phyloP scores from a whole-genome alignment of 306 rosid species.

The Casuarina cunninghamiana region DNA sequence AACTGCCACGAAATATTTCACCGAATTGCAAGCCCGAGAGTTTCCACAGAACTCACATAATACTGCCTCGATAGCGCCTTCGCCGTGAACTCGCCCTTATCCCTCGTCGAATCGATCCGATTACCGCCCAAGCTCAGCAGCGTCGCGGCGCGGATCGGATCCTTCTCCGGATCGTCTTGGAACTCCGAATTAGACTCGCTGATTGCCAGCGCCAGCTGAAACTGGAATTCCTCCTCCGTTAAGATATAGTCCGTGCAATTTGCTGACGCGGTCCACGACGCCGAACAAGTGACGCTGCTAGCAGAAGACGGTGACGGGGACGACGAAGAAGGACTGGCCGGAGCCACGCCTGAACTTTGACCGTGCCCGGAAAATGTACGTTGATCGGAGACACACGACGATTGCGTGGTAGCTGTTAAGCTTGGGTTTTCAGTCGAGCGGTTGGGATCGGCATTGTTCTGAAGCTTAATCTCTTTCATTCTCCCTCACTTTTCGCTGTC shows the following conservation, averaged over 20 bases:
- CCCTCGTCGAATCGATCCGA: slow-evolving; percentile 48
- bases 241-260: slow-evolving; percentile 68
- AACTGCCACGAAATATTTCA: too few relatives aligned
- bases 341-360: slow-evolving; percentile 43
- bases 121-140: slow-evolving; percentile 76
- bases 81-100: slow-evolving; percentile 50
- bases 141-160: slow-evolving; percentile 90
- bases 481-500: background rate
- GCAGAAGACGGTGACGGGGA: slow-evolving; percentile 39
- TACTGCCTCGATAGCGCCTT: slow-evolving; percentile 86
- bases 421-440: slow-evolving; percentile 62
- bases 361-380: slow-evolving; percentile 24
- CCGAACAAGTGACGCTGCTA: slow-evolving; percentile 14
- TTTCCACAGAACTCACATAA: slow-evolving; percentile 66
- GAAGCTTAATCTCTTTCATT: slow-evolving; percentile 67
- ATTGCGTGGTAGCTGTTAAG: slow-evolving; percentile 37
- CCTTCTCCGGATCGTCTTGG: slow-evolving; percentile 84
- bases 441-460: slow-evolving; percentile 70
- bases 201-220: slow-evolving; percentile 96
- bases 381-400: slow-evolving; percentile 54
- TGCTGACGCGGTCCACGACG: slow-evolving; percentile 18
- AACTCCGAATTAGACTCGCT: slow-evolving; percentile 95
- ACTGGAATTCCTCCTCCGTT: slow-evolving; percentile 96
- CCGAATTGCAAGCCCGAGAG: slow-evolving; percentile 12
- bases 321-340: slow-evolving; percentile 48